Evolutionary conservation across 495 filamentous ascomycete species (phyloP).

Genomic region (Letharia columbiana): DNA sequence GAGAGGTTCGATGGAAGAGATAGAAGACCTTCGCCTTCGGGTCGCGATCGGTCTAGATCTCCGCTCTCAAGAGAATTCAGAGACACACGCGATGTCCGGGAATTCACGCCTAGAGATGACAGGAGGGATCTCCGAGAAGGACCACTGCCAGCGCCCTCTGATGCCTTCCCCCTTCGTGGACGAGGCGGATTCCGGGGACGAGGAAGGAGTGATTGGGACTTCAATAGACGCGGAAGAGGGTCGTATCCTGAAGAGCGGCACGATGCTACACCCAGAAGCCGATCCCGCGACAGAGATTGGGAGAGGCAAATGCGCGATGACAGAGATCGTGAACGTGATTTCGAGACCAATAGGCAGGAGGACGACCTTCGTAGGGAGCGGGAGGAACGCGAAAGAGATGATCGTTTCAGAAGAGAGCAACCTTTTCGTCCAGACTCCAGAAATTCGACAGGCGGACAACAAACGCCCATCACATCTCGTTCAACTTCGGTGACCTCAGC

Average conservation of each 20-base stretch:
- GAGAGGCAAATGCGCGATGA: constrained; percentile 38
- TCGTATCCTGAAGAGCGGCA: constrained; percentile 58
- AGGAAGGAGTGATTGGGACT: constrained; percentile 60
- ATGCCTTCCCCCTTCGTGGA: constrained; percentile 45
- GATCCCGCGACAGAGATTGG: constrained; percentile 47
- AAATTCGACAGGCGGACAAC: constrained; percentile 24
- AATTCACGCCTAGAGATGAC: constrained; percentile 35
- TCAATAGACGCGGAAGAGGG: constrained; percentile 45
- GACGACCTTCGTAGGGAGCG: constrained; percentile 39
- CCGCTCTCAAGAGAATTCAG: constrained; percentile 45
- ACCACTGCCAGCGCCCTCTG: constrained; percentile 57
- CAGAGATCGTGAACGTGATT: constrained; percentile 36
- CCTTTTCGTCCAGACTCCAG: constrained; percentile 38
- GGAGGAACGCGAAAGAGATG: constrained; percentile 49
- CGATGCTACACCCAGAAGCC: constrained; percentile 48
- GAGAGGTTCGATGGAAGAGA: constrained; percentile 26
- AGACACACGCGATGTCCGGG: constrained; percentile 37
- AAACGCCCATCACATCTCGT: constrained; percentile 17
- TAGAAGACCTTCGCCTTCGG: constrained; percentile 29
- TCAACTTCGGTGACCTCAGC: constrained; percentile 20
- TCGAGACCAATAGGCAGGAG: constrained; percentile 37
- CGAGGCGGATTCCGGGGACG: constrained; percentile 55
- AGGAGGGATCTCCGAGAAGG: constrained; percentile 53
- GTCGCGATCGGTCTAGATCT: constrained; percentile 34
- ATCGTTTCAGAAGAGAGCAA: constrained; percentile 45